Evolutionary conservation across 129 eudicot genomes (phyloP), one percentile per base, ranked within the genome.

Genomic region (Artemisia argyi): DNA sequence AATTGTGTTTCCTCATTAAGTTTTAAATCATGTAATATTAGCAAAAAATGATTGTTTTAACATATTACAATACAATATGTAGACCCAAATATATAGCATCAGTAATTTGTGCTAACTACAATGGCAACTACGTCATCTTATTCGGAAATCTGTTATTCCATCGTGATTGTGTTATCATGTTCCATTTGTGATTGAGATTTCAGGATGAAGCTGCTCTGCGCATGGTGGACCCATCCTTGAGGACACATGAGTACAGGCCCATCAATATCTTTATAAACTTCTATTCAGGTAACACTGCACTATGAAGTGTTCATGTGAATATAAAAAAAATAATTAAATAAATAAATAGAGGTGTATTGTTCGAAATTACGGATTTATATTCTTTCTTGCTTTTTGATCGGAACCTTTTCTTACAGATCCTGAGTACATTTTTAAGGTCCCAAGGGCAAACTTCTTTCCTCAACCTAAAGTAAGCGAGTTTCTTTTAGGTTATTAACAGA

Each of bases 171-270:
- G 17, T n/a, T 10, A 46, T 17, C 30, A 47, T 71, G 61, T 15
- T 78, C 28, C 69, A 24, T 75, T 73, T n/a, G 4, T 65, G 64
- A 72, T 59, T 26, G 51, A 48, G 39, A 71, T 7, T 57, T 3
- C 78, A 92, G 98, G 98, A 93, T 64, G 98, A 93, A 82, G 80
- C 95, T 28, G 98, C 98, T n/a, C 20, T 85, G 76, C 95, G 96
- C 72, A 69, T 87, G 88, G 96, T 86, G 71, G 91, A 92, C 54
- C 42, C 98, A 42, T 83, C 86, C 48, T 76, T 84, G 76, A 85
- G 85, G 73, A 80, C 99, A 67, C 82, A 93, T 3, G 99, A 95
- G 39, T 85, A 95, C 80, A 79, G 99, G 61, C 99, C 97, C 66
- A 88, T 95, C 67, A 95, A 81, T 80, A 80, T 91, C 62, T 95